Percentiles rank a stretch among this genome's conserved stretches.
These are phyloP conservation scores for Saccharomyces paradoxus DNA, from an alignment of 805 yeast species.

Conservation along the genomic window DNA sequence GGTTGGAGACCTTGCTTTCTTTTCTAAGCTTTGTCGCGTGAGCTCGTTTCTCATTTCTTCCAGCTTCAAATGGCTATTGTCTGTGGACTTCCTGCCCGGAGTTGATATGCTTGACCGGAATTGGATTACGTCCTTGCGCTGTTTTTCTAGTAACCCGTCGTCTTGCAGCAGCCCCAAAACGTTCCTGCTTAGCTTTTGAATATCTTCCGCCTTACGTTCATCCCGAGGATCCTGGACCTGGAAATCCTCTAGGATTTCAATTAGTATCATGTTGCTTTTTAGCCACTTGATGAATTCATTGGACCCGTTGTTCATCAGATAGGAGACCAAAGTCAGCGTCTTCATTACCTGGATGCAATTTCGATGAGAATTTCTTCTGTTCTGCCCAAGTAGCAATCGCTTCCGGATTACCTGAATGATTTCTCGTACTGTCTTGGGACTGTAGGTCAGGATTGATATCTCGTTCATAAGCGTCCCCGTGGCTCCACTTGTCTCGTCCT, in stretches of 20 bases:
- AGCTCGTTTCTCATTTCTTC: conserved; percentile 3
- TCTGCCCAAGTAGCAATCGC: conserved; percentile 27
- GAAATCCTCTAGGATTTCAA: conserved; percentile 30
- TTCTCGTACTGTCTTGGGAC: conserved; percentile 32
- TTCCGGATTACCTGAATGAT: conserved; percentile 36
- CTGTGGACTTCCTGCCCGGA: conserved; percentile 30
- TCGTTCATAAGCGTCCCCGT: conserved; percentile 48
- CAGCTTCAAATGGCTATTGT: conserved; percentile 24
- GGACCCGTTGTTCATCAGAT: conserved; percentile 47
- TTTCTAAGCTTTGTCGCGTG: conserved; percentile 1
- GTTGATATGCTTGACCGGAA: conserved; percentile 30
- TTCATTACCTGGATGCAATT: conserved; percentile 39
- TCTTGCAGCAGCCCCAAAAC: conserved; percentile 27
- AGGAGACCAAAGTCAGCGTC: conserved; percentile 44
- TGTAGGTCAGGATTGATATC: conserved; percentile 39
- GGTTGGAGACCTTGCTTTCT: background rate
- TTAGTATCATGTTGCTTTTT: conserved; percentile 26
- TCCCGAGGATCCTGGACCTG: conserved; percentile 28
- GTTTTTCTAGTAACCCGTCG: conserved; percentile 19
- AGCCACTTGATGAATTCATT: conserved; percentile 42
- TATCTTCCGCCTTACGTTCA: conserved; percentile 32
- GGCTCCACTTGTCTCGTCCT: conserved; percentile 47
- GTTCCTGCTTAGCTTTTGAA: conserved; percentile 35
- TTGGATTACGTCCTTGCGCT: conserved; percentile 22
- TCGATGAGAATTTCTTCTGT: conserved; percentile 20